Evolutionary conservation across 208 protist species (phyloP), one percentile per base, ranked within the genome.

Genomic region (Jaenimonas drosophilae): DNA sequence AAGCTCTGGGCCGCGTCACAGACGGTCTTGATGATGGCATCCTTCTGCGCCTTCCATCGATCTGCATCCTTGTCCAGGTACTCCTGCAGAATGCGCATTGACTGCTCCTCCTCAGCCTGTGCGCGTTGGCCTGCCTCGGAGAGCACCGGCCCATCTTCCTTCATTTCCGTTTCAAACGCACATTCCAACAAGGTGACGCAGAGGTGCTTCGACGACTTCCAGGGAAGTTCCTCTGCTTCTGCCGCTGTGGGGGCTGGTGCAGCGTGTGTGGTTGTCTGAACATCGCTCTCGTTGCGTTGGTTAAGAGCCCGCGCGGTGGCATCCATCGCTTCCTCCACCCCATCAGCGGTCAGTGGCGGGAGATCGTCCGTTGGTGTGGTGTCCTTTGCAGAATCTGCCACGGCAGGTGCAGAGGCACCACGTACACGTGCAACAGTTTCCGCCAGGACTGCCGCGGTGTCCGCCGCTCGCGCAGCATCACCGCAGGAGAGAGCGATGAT

Each of bases 101-200:
- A 46, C 34, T 64, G 44, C 39, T 70, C 59, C 52, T 91, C 76
- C 42, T 76, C 34, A 37, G 41, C 42, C n/a, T 70, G 60, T 12
- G 61, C 64, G 11, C 52, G 36, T 23, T 55, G 50, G 19, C 69
- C 69, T 2, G 33, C 44, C 0, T 51, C 42, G 16, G 38, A 65
- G 9, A 91, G 55, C 38, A 59, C 57, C 27, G 44, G 44, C 44
- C 68, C 65, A 1, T 49, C 64, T 12, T 67, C 45, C 4, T 65
- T 54, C 17, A 84, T 44, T 14, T 61, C 61, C 38, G 78, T 80
- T 64, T 93, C 84, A 54, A 89, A 93, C 16, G 62, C 38, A 7
- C 71, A 65, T 59, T 93, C 84, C 7, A 93, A 49, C 42, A 89
- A 41, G 6, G 79, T 93, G n/a, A 93, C 36, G 43, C 71, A 73